Evolutionary conservation across 257 asterid genomes (phyloP).

Genomic region (Solanum neorickii): DNA sequence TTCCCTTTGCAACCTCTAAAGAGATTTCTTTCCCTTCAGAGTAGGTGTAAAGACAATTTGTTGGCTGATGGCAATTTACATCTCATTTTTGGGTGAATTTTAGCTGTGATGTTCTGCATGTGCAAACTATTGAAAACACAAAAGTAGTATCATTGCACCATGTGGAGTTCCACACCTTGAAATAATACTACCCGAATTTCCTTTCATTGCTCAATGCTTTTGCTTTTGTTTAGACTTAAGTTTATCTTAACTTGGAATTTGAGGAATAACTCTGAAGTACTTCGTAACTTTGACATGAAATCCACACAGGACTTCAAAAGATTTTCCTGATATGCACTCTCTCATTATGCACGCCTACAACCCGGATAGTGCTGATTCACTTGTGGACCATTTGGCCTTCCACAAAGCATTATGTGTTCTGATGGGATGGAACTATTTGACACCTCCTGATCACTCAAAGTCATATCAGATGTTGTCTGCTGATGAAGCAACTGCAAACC

Average conservation of each 20-base stretch:
- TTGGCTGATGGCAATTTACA: neutral
- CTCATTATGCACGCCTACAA: slow-evolving; percentile 82
- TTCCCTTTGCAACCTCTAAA: neutral
- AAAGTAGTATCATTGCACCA: neutral
- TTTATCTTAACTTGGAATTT: neutral
- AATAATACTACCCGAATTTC: neutral
- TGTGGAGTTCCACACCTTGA: neutral
- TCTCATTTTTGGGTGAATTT: neutral
- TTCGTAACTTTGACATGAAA: slow-evolving; percentile 40
- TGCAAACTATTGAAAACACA: neutral
- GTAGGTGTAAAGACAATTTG: neutral
- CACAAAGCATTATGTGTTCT: slow-evolving; percentile 89
- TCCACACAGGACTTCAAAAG: slow-evolving; percentile 80
- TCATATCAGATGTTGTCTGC: slow-evolving; percentile 70
- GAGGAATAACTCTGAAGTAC: slow-evolving; percentile 12
- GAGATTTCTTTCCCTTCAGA: neutral
- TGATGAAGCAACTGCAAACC: slow-evolving; percentile 62
- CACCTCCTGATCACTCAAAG: slow-evolving; percentile 76
- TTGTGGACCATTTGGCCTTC: slow-evolving; percentile 83
- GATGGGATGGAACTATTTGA: slow-evolving; percentile 89
- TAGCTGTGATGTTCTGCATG: neutral
- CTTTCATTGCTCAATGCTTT: neutral
- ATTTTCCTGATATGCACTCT: slow-evolving; percentile 67
- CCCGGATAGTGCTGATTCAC: slow-evolving; percentile 47
- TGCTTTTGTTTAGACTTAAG: neutral